phyloP scores from a whole-genome alignment of 202 grass and related monocot genomes.

The Schoenoplectus triqueter region DNA sequence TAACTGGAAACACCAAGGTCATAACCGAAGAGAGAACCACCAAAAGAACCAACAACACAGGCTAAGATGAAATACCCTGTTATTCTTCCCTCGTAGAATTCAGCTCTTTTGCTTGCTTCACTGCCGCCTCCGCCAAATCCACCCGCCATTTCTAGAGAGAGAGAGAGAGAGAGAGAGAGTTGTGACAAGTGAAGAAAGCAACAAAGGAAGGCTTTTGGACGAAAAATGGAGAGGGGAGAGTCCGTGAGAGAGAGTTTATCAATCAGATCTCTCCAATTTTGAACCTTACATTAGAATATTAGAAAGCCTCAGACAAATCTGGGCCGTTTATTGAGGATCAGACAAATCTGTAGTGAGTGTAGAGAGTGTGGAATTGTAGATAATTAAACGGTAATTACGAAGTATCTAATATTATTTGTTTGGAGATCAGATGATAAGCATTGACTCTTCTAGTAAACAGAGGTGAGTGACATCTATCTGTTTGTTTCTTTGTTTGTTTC shows the following conservation, averaged over 20 bases:
- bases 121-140: constrained; percentile 56
- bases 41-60: constrained; percentile 86
- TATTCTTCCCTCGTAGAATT: constrained; percentile 79
- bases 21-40: constrained; percentile 93
- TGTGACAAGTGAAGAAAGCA: constrained; percentile 23
- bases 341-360: no score
- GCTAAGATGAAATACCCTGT: constrained; percentile 90
- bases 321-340: neutral
- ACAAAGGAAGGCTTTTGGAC: constrained; percentile 38
- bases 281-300: neutral
- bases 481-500: neutral
- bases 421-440: constrained; percentile 27
- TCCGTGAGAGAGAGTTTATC: neutral
- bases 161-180: constrained; percentile 22
- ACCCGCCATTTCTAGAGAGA: constrained; percentile 54
- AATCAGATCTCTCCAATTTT: constrained; percentile 1
- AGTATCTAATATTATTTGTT: neutral
- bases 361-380: neutral
- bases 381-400: neutral
- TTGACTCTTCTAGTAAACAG: constrained; percentile 30
- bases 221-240: constrained; percentile 39
- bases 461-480: neutral
- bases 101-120: constrained; percentile 55
- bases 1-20: constrained; percentile 93
- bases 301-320: neutral